Base-by-base conservation (phyloP, 371 early-diverging fungal species). In the Mortierella sp. region DNA sequence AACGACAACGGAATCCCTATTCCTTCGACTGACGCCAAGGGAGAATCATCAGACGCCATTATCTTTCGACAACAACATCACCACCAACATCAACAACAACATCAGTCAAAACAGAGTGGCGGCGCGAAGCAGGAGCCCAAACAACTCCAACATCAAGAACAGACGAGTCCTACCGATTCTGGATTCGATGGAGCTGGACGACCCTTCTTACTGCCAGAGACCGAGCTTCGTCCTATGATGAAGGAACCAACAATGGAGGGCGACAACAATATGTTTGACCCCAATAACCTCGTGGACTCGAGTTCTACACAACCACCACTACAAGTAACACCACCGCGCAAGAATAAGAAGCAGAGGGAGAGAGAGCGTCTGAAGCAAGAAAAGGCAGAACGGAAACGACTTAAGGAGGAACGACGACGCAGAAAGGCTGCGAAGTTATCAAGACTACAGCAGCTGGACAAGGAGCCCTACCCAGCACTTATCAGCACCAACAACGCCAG, bases 401-500 rank as follows among this genome's bases (percentile, higher is more conserved):
- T 48, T 21, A 72, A 73, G 70, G 74, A 79, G 44, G 57, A 81
- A 60, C 65, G 70, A 19, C 73, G 57, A 21, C 72, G 72, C 11
- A 34, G 71, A 75, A 65, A 79, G 26, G 57, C 50, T 4, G 65
- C 16, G 10, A 74, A 74, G 52, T 34, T 78, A 31, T 48, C 72
- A 68, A 52, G 50, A 28, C n/a, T 73, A 28, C 78, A 70, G 28
- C 75, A 73, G n/a, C 42, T 72, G 42, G 73, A 77, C n/a, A 50
- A 52, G 14, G 83, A 83, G 24, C 80, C 80, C 2, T 83, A 79
- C 71, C 83, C 80, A 8, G 76, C 70, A 6, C 52, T 83, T 21
- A 83, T 79, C n/a, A 77, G 80, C 9, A 79, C 80, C 47, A 83
- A 83, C 52, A 83, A 79, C 34, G 80, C 83, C 5, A 72, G 83